Evolutionary conservation across 2,329 filamentous ascomycete species (phyloP).

Genomic region (Colletotrichum viniferum): DNA sequence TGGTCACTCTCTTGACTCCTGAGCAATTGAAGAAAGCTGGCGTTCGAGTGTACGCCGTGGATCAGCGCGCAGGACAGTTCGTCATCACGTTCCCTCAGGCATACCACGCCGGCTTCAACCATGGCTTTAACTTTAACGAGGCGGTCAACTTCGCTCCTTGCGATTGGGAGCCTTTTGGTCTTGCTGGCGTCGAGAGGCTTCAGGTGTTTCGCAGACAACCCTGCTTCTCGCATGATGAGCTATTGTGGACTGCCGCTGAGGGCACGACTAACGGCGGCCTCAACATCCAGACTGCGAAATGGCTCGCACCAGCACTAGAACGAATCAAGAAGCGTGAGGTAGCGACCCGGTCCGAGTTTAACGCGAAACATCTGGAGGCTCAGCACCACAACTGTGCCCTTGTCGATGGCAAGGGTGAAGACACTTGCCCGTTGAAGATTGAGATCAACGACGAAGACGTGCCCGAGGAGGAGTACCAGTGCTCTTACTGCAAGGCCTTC

Average conservation of each 20-base stretch:
- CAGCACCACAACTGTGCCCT: conserved; percentile 60
- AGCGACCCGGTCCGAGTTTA: conserved; percentile 69
- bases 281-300: conserved; percentile 89
- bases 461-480: conserved; percentile 91
- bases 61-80: conserved; percentile 93
- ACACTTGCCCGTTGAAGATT: conserved; percentile 64
- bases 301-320: conserved; percentile 87
- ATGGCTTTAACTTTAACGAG: conserved; percentile 98
- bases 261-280: conserved; percentile 68
- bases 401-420: conserved; percentile 50
- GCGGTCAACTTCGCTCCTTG: conserved; percentile 95
- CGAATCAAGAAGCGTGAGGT: conserved; percentile 78
- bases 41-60: conserved; percentile 91
- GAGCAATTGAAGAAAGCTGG: conserved; percentile 93
- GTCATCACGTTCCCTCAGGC: conserved; percentile 97
- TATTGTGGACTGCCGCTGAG: conserved; percentile 88
- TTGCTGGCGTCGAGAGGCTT: conserved; percentile 83
- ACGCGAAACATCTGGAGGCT: conserved; percentile 65
- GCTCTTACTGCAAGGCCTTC: conserved; percentile 89
- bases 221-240: conserved; percentile 96
- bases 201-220: conserved; percentile 89
- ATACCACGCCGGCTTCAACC: conserved; percentile 98
- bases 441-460: conserved; percentile 75
- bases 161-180: conserved; percentile 94
- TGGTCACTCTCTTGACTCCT: conserved; percentile 94